Conservation (phyloP, 2,329 filamentous ascomycete genomes). For the Penicillium sp. region DNA sequence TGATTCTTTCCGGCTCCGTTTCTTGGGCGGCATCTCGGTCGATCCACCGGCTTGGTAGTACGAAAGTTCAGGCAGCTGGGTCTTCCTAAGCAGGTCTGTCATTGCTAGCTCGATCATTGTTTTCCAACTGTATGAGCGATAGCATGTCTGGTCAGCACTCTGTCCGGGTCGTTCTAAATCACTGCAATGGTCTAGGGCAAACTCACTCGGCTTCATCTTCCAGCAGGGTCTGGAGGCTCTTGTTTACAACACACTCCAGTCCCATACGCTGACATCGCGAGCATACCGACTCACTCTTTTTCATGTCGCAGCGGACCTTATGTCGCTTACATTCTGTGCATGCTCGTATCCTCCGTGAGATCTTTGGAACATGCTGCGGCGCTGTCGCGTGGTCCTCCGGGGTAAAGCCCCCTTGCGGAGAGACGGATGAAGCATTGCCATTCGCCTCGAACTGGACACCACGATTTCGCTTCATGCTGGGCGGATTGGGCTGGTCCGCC, state of each 20-base stretch:
- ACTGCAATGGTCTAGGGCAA: conserved; percentile 18
- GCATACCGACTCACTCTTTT: conserved; percentile 48
- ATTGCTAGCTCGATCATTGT: conserved; percentile 40
- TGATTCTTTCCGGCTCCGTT: conserved; percentile 33
- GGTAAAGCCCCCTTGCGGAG: conserved; percentile 28
- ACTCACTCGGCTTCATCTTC: conserved; percentile 49
- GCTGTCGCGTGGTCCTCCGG: conserved; percentile 31
- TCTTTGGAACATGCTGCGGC: conserved; percentile 38
- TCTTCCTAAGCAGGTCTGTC: conserved; percentile 38
- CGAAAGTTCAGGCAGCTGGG: conserved; percentile 38
- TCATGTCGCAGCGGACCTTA: conserved; percentile 56
- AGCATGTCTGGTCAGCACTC: background rate
- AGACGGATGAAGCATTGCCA: conserved; percentile 36
- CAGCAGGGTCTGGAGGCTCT: conserved; percentile 51
- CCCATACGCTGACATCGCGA: conserved; percentile 51
- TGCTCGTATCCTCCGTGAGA: conserved; percentile 48
- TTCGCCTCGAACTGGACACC: conserved; percentile 39
- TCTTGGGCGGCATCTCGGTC: conserved; percentile 30
- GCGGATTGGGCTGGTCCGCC: conserved; percentile 22
- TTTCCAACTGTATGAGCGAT: conserved; percentile 33
- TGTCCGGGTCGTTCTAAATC: no score
- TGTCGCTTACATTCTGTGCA: conserved; percentile 55
- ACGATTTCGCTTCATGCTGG: conserved; percentile 40
- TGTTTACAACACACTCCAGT: conserved; percentile 52
- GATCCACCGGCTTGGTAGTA: conserved; percentile 37